Percentiles rank a stretch among this genome's conserved stretches.
Evolutionary conservation across 2,329 filamentous ascomycete species (phyloP).

Genomic region (Aureobasidium sp.): DNA sequence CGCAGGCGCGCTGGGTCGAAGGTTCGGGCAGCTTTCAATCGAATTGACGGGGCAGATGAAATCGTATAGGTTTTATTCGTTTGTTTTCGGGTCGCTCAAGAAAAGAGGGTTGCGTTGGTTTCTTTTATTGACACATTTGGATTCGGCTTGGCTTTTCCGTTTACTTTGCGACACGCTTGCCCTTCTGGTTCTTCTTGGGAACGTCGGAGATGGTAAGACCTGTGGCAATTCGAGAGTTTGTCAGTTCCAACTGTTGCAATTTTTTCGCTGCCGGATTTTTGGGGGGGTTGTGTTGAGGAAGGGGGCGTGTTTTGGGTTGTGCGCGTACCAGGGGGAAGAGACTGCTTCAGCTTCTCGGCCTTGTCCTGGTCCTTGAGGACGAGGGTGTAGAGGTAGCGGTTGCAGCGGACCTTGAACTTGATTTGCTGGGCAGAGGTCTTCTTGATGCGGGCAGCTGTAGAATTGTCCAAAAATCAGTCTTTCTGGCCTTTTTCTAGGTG

Average conservation of each 20-base stretch:
- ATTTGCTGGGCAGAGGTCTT: constrained; percentile 86
- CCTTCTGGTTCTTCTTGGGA: constrained; percentile 54
- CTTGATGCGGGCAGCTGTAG: constrained; percentile 51
- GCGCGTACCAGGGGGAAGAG: constrained; percentile 82
- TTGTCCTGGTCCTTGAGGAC: constrained; percentile 98
- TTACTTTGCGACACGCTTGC: constrained; percentile 36
- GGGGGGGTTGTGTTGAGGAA: not conserved
- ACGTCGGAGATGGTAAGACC: constrained; percentile 52
- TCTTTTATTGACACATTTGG: constrained; percentile 2
- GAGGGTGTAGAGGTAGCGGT: constrained; percentile 92
- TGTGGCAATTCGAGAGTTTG: too few relatives aligned
- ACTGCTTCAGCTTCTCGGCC: constrained; percentile 99
- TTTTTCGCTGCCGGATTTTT: not conserved
- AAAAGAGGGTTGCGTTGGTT: not conserved
- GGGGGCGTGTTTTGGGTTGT: too few relatives aligned
- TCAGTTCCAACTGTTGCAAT: too few relatives aligned
- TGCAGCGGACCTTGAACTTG: constrained; percentile 99
- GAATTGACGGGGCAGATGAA: not conserved
- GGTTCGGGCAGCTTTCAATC: not conserved
- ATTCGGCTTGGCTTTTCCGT: not conserved
- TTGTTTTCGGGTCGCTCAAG: not conserved
- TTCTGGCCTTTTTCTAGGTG: not conserved
- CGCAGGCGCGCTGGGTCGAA: not conserved
- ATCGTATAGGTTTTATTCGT: constrained; percentile 3
- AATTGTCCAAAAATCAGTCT: not conserved